Conservation (phyloP, 2,329 filamentous ascomycete genomes). For the Botryotinia globosa region DNA sequence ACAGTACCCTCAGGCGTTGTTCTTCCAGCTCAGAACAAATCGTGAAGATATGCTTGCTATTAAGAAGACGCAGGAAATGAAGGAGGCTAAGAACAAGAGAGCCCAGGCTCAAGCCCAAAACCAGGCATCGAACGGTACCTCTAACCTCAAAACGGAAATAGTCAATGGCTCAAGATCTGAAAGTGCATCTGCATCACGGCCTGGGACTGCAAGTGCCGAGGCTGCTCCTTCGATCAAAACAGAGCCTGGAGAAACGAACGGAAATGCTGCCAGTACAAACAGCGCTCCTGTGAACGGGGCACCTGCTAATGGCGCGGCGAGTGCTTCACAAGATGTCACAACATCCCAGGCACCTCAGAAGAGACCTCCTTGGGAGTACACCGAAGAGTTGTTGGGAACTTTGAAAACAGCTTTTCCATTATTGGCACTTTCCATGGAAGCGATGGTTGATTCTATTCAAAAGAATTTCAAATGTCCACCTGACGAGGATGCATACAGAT, state of each 20-base stretch:
- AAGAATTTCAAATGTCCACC: constrained; percentile 99
- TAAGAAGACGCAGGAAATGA: constrained; percentile 81
- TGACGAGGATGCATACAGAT: constrained; percentile 93
- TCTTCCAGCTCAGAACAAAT: constrained; percentile 91
- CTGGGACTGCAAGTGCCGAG: constrained; percentile 46
- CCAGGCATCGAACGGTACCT: constrained; percentile 23
- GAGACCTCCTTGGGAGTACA: constrained; percentile 93
- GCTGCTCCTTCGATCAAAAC: constrained; percentile 34
- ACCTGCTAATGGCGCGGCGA: constrained; percentile 46
- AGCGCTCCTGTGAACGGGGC: constrained; percentile 22
- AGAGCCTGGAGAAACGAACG: constrained; percentile 34
- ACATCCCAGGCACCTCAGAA: constrained; percentile 35
- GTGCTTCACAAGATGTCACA: constrained; percentile 32
- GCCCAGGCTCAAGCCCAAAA: constrained; percentile 35
- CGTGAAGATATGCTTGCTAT: constrained; percentile 91
- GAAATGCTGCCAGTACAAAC: constrained; percentile 9
- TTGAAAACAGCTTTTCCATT: constrained; percentile 97
- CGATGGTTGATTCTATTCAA: constrained; percentile 98
- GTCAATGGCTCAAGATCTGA: constrained; percentile 28
- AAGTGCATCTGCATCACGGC: constrained; percentile 38
- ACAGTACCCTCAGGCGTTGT: constrained; percentile 90
- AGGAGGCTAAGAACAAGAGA: constrained; percentile 53
- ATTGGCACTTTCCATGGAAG: constrained; percentile 96
- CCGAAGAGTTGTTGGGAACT: constrained; percentile 90
- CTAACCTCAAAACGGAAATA: constrained; percentile 33